Conservation (phyloP, 2,329 filamentous ascomycete species). For the Ophiostoma ips region DNA sequence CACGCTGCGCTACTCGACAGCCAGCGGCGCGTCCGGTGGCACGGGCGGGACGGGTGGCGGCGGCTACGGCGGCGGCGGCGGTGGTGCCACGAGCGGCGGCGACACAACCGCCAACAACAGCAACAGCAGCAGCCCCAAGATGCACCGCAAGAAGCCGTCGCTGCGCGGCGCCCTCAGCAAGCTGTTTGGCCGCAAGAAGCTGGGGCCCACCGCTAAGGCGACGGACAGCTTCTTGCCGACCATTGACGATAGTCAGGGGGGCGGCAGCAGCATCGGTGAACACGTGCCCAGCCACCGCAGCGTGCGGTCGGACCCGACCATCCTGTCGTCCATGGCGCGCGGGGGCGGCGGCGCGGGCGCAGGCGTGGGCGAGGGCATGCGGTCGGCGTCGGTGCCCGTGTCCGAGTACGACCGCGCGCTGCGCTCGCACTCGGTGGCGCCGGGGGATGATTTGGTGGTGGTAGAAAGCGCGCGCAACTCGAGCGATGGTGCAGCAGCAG, state of each 20-base stretch:
- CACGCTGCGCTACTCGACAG: conserved; percentile 32
- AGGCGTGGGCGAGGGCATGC: conserved; percentile 27
- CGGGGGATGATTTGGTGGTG: conserved; percentile 37
- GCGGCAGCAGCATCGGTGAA: neutral
- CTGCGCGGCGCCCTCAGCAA: conserved; percentile 41
- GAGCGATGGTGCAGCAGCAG: conserved; percentile 19
- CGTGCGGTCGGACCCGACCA: conserved; percentile 28
- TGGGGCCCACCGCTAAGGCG: conserved; percentile 4
- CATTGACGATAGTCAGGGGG: neutral
- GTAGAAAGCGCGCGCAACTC: conserved; percentile 42
- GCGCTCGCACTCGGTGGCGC: conserved; percentile 46
- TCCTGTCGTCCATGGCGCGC: conserved; percentile 21
- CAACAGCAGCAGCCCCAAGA: conserved; percentile 14
- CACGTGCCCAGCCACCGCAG: conserved; percentile 30
- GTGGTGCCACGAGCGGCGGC: neutral
- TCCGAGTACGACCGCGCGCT: conserved; percentile 47
- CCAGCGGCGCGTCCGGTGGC: conserved; percentile 26
- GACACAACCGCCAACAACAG: neutral
- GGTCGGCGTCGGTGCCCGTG: conserved; percentile 44
- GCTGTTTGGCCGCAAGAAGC: conserved; percentile 45
- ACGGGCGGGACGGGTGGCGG: neutral
- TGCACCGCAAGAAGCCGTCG: conserved; percentile 43
- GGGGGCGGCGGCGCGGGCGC: neutral
- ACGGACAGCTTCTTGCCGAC: neutral
- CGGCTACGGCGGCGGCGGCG: too few relatives aligned